A percentile compares a stretch with the other conserved stretches of the same genome.
phyloP scores from a whole-genome alignment of 2,329 filamentous ascomycete species.

The Aspergillus texensis region DNA sequence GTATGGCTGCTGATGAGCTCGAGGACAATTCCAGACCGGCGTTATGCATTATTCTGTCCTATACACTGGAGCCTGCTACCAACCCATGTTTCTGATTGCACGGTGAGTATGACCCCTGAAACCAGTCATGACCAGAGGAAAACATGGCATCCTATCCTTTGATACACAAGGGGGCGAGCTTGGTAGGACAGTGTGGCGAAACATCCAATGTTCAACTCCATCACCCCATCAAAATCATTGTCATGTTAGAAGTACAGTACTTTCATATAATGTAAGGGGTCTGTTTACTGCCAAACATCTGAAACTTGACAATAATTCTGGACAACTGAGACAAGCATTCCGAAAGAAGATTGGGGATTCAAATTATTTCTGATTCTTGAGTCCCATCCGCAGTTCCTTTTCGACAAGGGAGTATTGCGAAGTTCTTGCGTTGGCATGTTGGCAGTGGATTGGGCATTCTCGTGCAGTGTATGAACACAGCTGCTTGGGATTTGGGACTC shows the following conservation, averaged over 20 bases:
- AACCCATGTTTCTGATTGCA: not conserved
- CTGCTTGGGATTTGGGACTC: not conserved
- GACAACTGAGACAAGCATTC: not conserved
- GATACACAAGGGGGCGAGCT: not conserved
- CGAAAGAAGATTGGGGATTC: not conserved
- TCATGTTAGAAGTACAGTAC: not conserved
- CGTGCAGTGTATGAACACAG: not conserved
- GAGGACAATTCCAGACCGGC: not conserved
- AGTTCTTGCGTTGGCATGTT: not conserved
- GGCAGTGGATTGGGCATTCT: not conserved
- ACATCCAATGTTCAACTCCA: not conserved
- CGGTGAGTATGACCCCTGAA: not conserved
- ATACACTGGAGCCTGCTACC: not conserved
- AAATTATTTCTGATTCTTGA: not conserved
- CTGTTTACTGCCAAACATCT: not conserved
- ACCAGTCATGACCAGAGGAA: not conserved
- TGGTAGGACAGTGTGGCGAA: not conserved
- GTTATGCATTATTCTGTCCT: not conserved
- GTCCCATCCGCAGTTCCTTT: not conserved
- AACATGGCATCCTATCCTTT: not conserved
- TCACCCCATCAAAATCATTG: not conserved
- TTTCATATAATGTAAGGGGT: not conserved
- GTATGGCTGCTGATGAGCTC: not conserved
- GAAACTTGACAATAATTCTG: not conserved
- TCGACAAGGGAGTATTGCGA: not conserved